Evolutionary conservation across 2,329 filamentous ascomycete genomes (phyloP).

Genomic region (Pyrenochaeta sp.): DNA sequence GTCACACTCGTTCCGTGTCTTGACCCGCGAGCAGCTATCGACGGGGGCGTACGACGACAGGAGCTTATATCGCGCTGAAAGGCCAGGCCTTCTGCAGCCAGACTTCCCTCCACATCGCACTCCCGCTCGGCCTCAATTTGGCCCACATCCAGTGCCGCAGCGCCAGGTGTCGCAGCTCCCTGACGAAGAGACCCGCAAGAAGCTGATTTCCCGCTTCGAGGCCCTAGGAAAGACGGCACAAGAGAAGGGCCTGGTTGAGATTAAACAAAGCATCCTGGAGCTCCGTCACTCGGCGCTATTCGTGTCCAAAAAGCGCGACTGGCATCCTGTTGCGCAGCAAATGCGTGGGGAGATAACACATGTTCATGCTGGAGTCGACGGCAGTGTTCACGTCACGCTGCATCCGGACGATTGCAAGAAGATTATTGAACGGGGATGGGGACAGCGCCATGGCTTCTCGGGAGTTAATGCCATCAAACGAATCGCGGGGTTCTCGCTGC

Average conservation of each 20-base stretch:
- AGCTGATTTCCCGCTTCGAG: slow-evolving; percentile 2
- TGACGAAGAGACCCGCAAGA: slow-evolving; percentile 14
- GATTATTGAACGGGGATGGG: slow-evolving; percentile 24
- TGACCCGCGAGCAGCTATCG: slow-evolving; percentile 45
- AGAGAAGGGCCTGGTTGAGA: slow-evolving; percentile 18
- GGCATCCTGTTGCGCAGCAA: slow-evolving; percentile 21
- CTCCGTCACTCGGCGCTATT: slow-evolving; percentile 24
- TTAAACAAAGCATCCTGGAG: slow-evolving; percentile 21
- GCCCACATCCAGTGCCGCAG: slow-evolving; percentile 26
- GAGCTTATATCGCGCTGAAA: slow-evolving; percentile 15
- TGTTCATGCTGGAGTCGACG: slow-evolving; percentile 25
- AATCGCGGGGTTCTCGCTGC: slow-evolving; percentile 16
- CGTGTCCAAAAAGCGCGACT: slow-evolving; percentile 13
- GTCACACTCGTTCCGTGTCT: slow-evolving; percentile 32
- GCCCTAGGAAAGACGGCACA: slow-evolving; percentile 11
- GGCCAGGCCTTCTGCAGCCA: slow-evolving; percentile 17
- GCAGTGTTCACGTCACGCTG: slow-evolving; percentile 24
- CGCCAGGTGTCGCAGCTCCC: slow-evolving; percentile 27
- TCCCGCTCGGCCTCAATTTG: slow-evolving; percentile 19
- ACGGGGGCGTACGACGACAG: slow-evolving; percentile 28
- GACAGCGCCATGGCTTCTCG: slow-evolving; percentile 11
- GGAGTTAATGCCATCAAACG: slow-evolving; percentile 14
- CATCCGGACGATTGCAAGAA: slow-evolving; percentile 24
- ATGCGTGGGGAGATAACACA: slow-evolving; percentile 27
- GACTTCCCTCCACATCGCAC: slow-evolving; percentile 19